A percentile compares a stretch with the other conserved stretches of the same genome.
phyloP scores from a whole-genome alignment of 139 green algal species.

The Micromonas pusilla region DNA sequence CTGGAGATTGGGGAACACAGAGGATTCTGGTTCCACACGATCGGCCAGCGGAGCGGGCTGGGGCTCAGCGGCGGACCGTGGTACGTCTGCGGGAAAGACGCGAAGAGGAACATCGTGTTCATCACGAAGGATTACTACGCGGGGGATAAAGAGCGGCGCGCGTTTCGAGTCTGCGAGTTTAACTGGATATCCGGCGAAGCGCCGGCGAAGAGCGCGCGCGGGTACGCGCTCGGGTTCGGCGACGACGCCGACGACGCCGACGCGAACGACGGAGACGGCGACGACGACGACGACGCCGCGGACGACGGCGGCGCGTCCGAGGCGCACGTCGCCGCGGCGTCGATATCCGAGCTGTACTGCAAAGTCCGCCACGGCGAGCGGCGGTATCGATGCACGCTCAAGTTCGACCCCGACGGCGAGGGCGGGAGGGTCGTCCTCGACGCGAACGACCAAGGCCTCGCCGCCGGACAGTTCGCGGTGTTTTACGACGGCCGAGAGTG shows the following conservation, averaged over 20 bases:
- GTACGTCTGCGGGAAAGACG: constrained; percentile 38
- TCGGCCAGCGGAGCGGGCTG: constrained; percentile 86
- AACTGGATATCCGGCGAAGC: background rate
- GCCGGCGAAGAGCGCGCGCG: background rate
- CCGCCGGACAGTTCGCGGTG: constrained; percentile 29
- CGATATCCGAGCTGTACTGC: background rate
- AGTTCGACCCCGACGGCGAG: background rate
- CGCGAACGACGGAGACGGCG: background rate
- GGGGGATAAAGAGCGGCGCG: constrained; percentile 10
- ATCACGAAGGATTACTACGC: constrained; percentile 26
- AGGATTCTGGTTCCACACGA: constrained; percentile 96
- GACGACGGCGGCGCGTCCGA: background rate
- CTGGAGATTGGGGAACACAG: constrained; percentile 57
- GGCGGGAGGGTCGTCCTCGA: constrained; percentile 12
- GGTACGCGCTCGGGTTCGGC: background rate
- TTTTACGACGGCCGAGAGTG: constrained; percentile 23
- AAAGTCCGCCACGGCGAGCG: constrained; percentile 16
- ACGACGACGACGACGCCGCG: background rate
- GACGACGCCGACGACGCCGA: background rate
- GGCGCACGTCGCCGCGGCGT: background rate
- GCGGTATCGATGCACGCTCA: background rate
- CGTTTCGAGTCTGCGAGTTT: background rate
- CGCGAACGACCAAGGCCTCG: constrained; percentile 28
- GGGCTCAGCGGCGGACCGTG: constrained; percentile 85
- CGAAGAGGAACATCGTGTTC: constrained; percentile 29